Base-by-base conservation (phyloP, 2,329 filamentous ascomycete genomes). In the Nemania sp. region DNA sequence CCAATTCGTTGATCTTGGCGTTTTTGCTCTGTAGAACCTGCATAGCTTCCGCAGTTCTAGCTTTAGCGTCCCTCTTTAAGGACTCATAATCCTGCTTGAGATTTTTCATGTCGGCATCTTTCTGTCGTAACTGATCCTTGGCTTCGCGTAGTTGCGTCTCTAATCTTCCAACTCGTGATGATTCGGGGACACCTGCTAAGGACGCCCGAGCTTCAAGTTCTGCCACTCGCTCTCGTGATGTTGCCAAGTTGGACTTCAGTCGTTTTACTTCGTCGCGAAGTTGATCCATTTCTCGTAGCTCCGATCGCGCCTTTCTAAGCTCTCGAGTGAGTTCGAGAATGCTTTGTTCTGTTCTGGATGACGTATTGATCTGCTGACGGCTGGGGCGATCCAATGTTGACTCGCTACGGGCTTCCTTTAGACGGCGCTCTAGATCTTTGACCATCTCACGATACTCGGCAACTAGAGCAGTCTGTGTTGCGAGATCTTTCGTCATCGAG, bases 401-500 rank as follows among this genome's bases (percentile, higher is more conserved):
- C 34, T 77, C 75, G 21, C 73, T 73, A 9, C 75, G 77, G 39
- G 66, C 71, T 59, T 79, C 78, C 59, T 78, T 81, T 15, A 83
- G 75, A 65, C 81, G 73, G 3, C 75, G 74, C 59, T 87, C 83
- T 55, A 89, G 76, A 63, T 87, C 83, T 61, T 85, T 81, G 9
- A 88, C 83, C 55, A 84, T 83, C 29, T 79, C 78, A 63, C 82
- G 81, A 72, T 88, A 88, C 64, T 87, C 81, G 0, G 80, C 74
- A 13, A 83, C 82, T 12, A 87, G 75, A 2, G 81, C 79, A 1
- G 84, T 87, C 70, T 88, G 85, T 57, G 82, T 80, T 12, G 79
- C 78, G 35, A 88, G 77, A 54, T 87, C 83, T 54, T 80, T 79
- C 25, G 83, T 73, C 47, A 86, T 68, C 42, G 79, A 77, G 2